Evolutionary conservation across 2,329 filamentous ascomycete species (phyloP).

Genomic region (Stagonosporopsis tanaceti): DNA sequence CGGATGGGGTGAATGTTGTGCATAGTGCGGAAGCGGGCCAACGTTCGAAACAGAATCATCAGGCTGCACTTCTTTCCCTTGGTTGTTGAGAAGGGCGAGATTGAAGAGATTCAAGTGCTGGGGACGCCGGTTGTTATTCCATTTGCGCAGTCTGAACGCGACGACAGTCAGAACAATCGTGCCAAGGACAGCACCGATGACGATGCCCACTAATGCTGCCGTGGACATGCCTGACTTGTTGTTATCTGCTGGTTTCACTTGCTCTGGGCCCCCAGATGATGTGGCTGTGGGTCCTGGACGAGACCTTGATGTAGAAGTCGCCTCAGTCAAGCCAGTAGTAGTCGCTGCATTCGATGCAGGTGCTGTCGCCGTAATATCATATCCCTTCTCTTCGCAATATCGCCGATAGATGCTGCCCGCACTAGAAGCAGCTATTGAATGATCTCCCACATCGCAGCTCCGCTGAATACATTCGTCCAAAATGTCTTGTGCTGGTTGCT

Average conservation of each 20-base stretch:
- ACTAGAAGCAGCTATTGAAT: background rate
- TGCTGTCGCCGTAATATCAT: background rate
- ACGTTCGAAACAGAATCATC: background rate
- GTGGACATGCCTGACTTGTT: background rate
- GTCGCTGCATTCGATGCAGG: background rate
- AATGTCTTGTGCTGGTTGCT: background rate
- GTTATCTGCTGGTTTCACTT: background rate
- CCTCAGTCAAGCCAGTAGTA: background rate
- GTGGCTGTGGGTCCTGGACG: background rate
- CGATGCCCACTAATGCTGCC: background rate
- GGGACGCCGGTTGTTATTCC: background rate
- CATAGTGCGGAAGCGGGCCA: background rate
- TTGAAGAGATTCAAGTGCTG: background rate
- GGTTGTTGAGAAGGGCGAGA: background rate
- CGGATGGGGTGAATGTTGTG: background rate
- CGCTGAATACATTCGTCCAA: background rate
- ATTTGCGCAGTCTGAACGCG: background rate
- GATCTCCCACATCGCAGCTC: background rate
- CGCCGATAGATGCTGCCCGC: slow-evolving; percentile 1
- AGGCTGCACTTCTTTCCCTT: background rate
- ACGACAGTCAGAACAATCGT: background rate
- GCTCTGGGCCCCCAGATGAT: background rate
- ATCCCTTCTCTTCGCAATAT: slow-evolving; percentile 2
- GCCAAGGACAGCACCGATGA: background rate
- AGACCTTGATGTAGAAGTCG: background rate